These are phyloP conservation scores for Dendrobium nobile DNA, from an alignment of 106 monocot species.

Conservation along the genomic window DNA sequence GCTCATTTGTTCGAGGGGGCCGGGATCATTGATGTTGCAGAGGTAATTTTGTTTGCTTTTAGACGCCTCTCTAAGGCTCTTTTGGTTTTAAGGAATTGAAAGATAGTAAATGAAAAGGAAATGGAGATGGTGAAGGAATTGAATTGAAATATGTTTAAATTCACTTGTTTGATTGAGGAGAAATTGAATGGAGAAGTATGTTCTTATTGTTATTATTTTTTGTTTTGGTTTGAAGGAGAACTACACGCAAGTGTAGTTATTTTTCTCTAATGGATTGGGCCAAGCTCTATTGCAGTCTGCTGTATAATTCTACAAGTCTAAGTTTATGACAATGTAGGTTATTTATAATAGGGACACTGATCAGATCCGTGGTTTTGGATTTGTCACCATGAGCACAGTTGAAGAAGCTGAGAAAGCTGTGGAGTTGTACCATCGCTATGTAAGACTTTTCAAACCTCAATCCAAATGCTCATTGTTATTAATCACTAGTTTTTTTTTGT, in stretches of 20 bases:
- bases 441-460: slow-evolving; percentile 26
- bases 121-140: no score
- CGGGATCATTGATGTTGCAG: slow-evolving; percentile 65
- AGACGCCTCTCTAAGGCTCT: not conserved
- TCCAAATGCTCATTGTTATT: not conserved
- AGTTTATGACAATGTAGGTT: slow-evolving; percentile 25
- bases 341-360: slow-evolving; percentile 74
- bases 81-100: no score
- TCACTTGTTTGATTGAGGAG: no score
- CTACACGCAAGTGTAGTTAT: no score
- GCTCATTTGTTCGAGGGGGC: slow-evolving; percentile 58
- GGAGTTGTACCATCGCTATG: slow-evolving; percentile 73
- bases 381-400: slow-evolving; percentile 76
- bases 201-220: no score
- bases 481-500: no score
- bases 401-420: slow-evolving; percentile 83
- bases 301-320: not conserved
- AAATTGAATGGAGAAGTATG: no score
- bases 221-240: no score
- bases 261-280: no score
- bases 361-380: slow-evolving; percentile 86
- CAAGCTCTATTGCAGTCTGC: no score
- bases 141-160: no score
- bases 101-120: no score
- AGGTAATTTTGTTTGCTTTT: slow-evolving; percentile 33